Evolutionary conservation across 2,329 filamentous ascomycete genomes (phyloP), one percentile per base, ranked within the genome.

Genomic region (Xylariaceae sp.): DNA sequence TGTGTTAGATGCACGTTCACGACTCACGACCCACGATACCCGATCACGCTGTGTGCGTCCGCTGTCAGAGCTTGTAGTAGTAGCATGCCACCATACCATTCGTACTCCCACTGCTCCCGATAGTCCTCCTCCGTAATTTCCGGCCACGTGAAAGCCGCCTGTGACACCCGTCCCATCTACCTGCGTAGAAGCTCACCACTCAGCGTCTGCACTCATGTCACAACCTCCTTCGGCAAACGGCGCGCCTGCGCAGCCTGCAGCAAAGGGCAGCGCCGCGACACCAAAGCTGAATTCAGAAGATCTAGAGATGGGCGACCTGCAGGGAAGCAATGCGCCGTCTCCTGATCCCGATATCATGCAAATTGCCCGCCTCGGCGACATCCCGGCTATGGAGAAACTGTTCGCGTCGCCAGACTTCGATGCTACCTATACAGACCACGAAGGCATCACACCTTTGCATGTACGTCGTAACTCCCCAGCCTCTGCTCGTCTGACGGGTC

Each of bases 391-490:
- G 76, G 87, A 96, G 73, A 90, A 85, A 73, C 77, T 99, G 45
- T 95, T 96, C 60, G 89, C 92, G 65, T 82, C 80, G 49, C 86
- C 87, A 58, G 89, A 88, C 61, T 89, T 81, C 67, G 87, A 90
- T 67, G 89, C 90, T 44, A 89, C 83, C 46, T 94, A 90, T 68
- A 81, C 79, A 48, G 94, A 99, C 66, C 87, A 88, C 47, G 90
- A 99, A 70, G 90, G 90, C 65, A 96, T 99, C 66, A 97, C 92
- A 38, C 90, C 94, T 55, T 73, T 99, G 69, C 94, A 97, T 77
- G 92, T 96, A 78, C 62, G 81, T 74, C 54, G 48, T 51, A 49
- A 14, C 44, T 11, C 27, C 42, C 22, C 30, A 12, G 15, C 31
- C 35, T 18, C 32, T 40, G 17, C 30, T 11, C 18, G 19, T 31